Evolutionary conservation across 1,139 yeast genomes (phyloP).

Genomic region (Debaryomyces singareniensis): DNA sequence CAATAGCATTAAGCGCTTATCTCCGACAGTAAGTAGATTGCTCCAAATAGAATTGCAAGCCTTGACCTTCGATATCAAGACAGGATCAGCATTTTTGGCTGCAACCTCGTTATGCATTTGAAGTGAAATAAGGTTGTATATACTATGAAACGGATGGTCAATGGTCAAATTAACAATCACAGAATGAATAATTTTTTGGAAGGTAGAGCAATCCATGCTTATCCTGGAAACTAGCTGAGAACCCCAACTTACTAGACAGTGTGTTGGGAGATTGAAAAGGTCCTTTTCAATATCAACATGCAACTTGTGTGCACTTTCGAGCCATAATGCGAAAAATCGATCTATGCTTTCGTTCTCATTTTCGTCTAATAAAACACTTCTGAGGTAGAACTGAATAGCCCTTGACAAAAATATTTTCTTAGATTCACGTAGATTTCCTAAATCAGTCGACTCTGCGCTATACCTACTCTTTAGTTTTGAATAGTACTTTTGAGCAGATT

Average conservation of each 20-base stretch:
- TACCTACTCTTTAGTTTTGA: constrained; percentile 42
- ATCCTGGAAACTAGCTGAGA: constrained; percentile 78
- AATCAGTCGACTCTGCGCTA: constrained; percentile 44
- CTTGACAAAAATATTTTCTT: constrained; percentile 42
- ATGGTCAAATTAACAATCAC: constrained; percentile 47
- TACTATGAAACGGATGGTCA: constrained; percentile 71
- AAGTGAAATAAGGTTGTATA: constrained; percentile 62
- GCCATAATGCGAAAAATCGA: constrained; percentile 81
- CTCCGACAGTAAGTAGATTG: constrained; percentile 8
- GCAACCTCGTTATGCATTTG: constrained; percentile 35
- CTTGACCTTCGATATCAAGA: constrained; percentile 38
- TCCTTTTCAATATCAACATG: constrained; percentile 19
- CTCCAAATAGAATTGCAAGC: constrained; percentile 49
- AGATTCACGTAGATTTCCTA: constrained; percentile 28
- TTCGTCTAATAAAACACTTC: constrained; percentile 41
- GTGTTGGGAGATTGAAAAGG: constrained; percentile 42
- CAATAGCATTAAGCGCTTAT: constrained; percentile 4
- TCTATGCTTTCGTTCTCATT: constrained; percentile 60
- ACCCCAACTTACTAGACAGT: constrained; percentile 71
- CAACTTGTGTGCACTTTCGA: constrained; percentile 42
- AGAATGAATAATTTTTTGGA: constrained; percentile 49
- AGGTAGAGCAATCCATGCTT: constrained; percentile 38
- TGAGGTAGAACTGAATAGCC: constrained; percentile 58
- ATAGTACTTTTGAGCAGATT: constrained; percentile 46
- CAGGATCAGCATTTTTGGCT: constrained; percentile 20